A percentile compares a stretch with the other conserved stretches of the same genome.
Conservation (phyloP, 257 asterid genomes). For the Solanum sparsipilum region DNA sequence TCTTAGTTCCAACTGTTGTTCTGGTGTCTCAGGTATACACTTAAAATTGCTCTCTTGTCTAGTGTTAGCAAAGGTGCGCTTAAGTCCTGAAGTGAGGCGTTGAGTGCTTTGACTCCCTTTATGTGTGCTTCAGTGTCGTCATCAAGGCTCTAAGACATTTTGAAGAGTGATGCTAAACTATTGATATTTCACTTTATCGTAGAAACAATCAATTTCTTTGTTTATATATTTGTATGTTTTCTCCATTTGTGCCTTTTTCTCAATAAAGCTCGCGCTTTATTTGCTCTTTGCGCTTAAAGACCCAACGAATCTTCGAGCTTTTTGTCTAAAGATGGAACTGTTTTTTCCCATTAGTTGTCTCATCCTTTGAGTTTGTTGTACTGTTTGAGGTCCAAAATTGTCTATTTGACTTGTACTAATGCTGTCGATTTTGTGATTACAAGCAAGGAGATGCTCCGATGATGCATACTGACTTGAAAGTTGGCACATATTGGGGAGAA, state of each 20-base stretch:
- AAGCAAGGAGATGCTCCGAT: constrained; percentile 57
- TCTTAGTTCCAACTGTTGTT: constrained; percentile 79
- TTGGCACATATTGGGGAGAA: constrained; percentile 68
- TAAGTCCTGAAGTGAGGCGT: neutral
- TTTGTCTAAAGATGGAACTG: neutral
- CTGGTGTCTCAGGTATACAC: constrained; percentile 48
- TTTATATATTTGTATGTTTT: neutral
- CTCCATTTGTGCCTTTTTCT: neutral
- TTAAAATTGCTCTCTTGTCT: neutral
- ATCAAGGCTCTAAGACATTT: neutral
- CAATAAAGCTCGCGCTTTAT: too few relatives aligned
- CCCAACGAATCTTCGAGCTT: too few relatives aligned
- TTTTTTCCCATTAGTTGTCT: neutral
- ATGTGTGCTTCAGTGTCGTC: neutral
- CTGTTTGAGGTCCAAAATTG: neutral
- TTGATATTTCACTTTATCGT: neutral
- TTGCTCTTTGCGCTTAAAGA: too few relatives aligned
- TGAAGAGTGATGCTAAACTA: neutral
- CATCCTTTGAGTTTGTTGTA: too few relatives aligned
- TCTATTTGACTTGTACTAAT: neutral
- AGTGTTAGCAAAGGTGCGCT: neutral
- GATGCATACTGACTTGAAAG: constrained; percentile 57
- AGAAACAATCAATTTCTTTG: too few relatives aligned
- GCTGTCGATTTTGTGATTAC: neutral
- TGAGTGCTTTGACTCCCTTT: neutral